Evolutionary conservation across 1,139 yeast species (phyloP).

Genomic region (Geotrichum reessii): DNA sequence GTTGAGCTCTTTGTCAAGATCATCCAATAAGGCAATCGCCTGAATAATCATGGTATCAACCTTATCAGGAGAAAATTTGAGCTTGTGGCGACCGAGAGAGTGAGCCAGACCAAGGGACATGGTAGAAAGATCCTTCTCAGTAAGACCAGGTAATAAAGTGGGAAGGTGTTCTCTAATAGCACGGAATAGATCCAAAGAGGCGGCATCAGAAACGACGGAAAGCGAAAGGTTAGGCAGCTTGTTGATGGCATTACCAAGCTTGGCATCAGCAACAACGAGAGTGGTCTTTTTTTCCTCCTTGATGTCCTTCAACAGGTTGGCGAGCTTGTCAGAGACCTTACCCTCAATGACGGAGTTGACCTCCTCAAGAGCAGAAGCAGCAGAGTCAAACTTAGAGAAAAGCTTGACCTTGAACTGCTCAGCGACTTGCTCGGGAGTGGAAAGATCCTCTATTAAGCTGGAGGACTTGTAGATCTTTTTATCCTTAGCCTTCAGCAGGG

Average conservation of each 20-base stretch:
- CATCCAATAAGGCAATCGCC: constrained; percentile 95
- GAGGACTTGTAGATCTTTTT: constrained; percentile 90
- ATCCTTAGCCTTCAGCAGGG: constrained; percentile 93
- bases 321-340: constrained; percentile 79
- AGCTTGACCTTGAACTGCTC: constrained; percentile 84
- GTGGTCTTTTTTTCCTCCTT: constrained; percentile 87
- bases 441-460: constrained; percentile 66
- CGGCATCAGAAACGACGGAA: constrained; percentile 89
- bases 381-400: constrained; percentile 88
- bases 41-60: constrained; percentile 98
- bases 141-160: constrained; percentile 86
- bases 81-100: constrained; percentile 95
- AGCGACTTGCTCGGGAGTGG: constrained; percentile 76
- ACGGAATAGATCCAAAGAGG: constrained; percentile 88
- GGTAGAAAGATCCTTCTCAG: constrained; percentile 76
- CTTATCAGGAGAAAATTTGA: constrained; percentile 95
- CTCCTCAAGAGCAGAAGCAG: constrained; percentile 95
- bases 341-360: constrained; percentile 91
- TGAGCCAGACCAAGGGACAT: constrained; percentile 93
- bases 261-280: constrained; percentile 88
- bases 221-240: constrained; percentile 79
- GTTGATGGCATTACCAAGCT: constrained; percentile 93
- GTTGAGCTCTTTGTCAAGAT: constrained; percentile 93
- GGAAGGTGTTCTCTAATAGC: constrained; percentile 93
- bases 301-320: constrained; percentile 68